Percentiles rank a stretch among this genome's conserved stretches.
These are phyloP conservation scores for Aspergillus sp. DNA, from an alignment of 2,329 filamentous ascomycete species.

Conservation along the genomic window DNA sequence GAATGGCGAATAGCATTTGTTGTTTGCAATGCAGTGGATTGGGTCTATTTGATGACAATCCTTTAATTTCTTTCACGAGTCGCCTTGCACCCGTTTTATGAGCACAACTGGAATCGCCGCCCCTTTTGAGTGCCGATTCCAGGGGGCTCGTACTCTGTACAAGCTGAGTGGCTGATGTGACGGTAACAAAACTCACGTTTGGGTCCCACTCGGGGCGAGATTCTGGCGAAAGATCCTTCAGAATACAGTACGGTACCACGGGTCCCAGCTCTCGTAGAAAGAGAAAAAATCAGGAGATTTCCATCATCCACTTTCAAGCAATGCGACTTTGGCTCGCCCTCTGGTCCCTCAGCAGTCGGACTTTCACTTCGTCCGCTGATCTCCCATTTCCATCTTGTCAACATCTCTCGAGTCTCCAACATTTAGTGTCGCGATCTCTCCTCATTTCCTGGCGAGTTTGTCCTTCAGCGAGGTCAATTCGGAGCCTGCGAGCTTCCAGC, in stretches of 20 bases:
- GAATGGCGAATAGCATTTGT: conserved; percentile 3
- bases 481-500: conserved; percentile 20
- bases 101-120: neutral
- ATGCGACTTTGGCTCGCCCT: neutral
- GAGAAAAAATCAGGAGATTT: conserved; percentile 8
- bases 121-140: conserved; percentile 7
- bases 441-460: neutral
- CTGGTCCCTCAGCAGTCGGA: neutral
- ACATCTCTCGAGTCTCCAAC: neutral
- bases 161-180: conserved; percentile 7
- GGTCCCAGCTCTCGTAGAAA: conserved; percentile 5
- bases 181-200: conserved; percentile 8
- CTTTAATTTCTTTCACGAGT: conserved; percentile 3
- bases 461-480: conserved; percentile 1
- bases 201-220: neutral
- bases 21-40: neutral
- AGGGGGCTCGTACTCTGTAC: conserved; percentile 15
- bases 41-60: neutral
- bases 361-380: conserved; percentile 8
- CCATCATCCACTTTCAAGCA: neutral
- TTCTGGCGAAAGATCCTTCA: neutral
- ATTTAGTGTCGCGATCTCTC: neutral
- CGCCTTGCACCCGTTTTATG: conserved; percentile 2
- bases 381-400: neutral
- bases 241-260: conserved; percentile 10